These are phyloP conservation scores for Cubamyces lactineus DNA, from an alignment of 768 basidiomycete species.

Conservation along the genomic window DNA sequence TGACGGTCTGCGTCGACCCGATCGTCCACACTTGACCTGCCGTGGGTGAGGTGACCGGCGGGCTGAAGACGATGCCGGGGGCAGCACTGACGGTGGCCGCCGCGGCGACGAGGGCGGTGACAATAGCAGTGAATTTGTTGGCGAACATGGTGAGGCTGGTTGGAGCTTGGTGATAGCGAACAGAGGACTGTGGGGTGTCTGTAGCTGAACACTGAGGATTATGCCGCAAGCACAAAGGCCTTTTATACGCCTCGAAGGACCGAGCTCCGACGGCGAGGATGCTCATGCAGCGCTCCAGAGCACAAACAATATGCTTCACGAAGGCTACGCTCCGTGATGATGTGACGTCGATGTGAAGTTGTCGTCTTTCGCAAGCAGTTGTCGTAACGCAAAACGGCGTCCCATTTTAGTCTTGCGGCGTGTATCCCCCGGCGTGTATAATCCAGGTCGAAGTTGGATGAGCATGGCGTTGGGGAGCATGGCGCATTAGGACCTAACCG, in stretches of 20 bases:
- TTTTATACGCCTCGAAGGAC: background rate
- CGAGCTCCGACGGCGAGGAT: background rate
- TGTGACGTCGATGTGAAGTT: background rate
- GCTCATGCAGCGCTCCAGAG: background rate
- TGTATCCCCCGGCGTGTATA: too few relatives aligned
- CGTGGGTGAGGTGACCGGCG: conserved; percentile 46
- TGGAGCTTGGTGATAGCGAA: background rate
- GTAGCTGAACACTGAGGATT: background rate
- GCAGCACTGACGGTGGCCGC: conserved; percentile 34
- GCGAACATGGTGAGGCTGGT: conserved; percentile 17
- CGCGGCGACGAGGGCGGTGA: conserved; percentile 34
- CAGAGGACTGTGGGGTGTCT: background rate
- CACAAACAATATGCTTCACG: too few relatives aligned
- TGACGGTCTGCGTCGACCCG: conserved; percentile 42
- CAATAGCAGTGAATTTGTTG: conserved; percentile 17
- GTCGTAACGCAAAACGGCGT: too few relatives aligned
- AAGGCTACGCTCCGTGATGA: background rate
- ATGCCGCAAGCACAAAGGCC: background rate
- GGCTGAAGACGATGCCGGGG: conserved; percentile 40
- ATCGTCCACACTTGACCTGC: conserved; percentile 40
- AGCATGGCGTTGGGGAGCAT: too few relatives aligned
- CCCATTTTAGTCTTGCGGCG: too few relatives aligned
- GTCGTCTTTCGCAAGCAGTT: too few relatives aligned
- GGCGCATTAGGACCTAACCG: too few relatives aligned
- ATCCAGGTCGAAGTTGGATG: too few relatives aligned